Evolutionary conservation across 2,329 filamentous ascomycete genomes (phyloP), one percentile per base, ranked within the genome.

Genomic region (Teratosphaeriaceae sp.): DNA sequence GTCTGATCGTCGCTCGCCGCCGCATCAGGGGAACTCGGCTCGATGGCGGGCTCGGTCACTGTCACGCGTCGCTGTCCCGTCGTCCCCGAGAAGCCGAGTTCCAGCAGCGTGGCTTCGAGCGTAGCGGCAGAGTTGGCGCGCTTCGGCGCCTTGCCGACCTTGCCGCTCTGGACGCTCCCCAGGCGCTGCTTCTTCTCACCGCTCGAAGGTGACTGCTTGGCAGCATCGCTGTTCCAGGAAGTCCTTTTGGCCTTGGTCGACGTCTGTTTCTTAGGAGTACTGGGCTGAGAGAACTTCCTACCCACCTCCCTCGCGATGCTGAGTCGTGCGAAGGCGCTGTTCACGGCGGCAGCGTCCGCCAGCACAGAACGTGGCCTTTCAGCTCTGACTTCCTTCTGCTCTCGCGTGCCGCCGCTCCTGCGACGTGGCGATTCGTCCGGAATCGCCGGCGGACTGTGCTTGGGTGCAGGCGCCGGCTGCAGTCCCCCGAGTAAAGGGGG

Each of bases 391-490:
- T 7, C 4, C 37, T 18, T 4, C 15, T 22, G 19, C 21, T 42
- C 19, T 9, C 23, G 7, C 13, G 23, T 20, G 1, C 26, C 20
- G 9, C 24, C 41, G 7, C 23, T 33, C 12, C 35, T 47, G 21
- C 44, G 31, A 33, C 40, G 16, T 4, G 49, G 46, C 34, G 49
- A 49, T 15, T 47, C 50, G 4, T 49, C 42, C 3, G 50, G 51
- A 2, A 52, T 34, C 3, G 50, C 44, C 15, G 53, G 54, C 22
- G 48, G 53, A 13, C 26, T 33, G 13, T 26, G 39, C 37, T 22
- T 39, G 30, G 24, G 38, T n/a, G 19, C 13, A 6, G 19, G 19
- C 3, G 12, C 38, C 12, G 19, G 24, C 31, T 15, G 22, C 13
- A 31, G 31, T 23, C n/a, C 26, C 42, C 22, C 42, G 22, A 20